A percentile compares a stretch with the other conserved stretches of the same genome.
Conservation (phyloP, 257 asterid genomes). For the Nicotiana obtusifolia region DNA sequence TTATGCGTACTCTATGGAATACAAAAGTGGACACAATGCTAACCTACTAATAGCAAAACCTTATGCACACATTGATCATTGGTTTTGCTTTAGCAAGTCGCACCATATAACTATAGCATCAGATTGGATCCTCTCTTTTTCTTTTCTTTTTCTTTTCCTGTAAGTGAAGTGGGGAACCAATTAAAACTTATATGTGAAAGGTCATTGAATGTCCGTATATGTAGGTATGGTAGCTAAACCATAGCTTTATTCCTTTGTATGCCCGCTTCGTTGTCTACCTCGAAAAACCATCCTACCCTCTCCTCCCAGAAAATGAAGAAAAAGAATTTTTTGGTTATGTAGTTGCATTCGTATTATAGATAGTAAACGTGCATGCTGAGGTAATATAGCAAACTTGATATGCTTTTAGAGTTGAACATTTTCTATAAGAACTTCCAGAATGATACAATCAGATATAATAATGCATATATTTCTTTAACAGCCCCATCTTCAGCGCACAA, state of each 20-base stretch:
- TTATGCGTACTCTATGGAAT: not conserved
- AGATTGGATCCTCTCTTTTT: not conserved
- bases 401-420: conserved; percentile 1
- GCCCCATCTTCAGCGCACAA: conserved; percentile 97
- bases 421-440: not conserved
- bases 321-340: not conserved
- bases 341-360: not conserved
- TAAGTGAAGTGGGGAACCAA: not conserved
- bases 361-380: not conserved
- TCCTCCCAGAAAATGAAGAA: not conserved
- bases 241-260: not conserved
- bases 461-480: conserved; percentile 29
- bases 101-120: not conserved
- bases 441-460: conserved; percentile 1
- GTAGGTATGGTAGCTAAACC: not conserved
- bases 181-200: not conserved
- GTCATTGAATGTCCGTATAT: not conserved
- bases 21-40: not conserved
- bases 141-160: too few relatives aligned
- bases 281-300: not conserved
- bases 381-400: not conserved
- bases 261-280: not conserved
- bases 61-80: not conserved
- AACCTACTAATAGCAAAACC: not conserved
- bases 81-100: not conserved